These are phyloP conservation scores for Sergeia podlipaevii DNA, from an alignment of 208 protist genomes.

Conservation along the genomic window DNA sequence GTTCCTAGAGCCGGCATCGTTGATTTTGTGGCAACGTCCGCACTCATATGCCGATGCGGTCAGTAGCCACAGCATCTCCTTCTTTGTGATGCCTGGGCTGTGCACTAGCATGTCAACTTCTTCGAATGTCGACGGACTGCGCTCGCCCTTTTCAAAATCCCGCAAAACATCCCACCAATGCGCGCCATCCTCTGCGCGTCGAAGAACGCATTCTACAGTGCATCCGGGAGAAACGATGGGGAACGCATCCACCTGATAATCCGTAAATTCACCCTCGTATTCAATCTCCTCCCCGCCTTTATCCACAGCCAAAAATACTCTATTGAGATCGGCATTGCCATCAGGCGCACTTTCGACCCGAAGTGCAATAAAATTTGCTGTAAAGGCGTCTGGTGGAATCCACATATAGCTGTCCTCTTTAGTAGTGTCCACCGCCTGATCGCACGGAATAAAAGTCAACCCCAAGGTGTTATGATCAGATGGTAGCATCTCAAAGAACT, in stretches of 20 bases:
- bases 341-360: conserved; percentile 23
- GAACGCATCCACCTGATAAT: conserved; percentile 49
- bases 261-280: conserved; percentile 69
- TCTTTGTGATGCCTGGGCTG: conserved; percentile 47
- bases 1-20: conserved; percentile 63
- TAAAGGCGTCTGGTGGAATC: conserved; percentile 47
- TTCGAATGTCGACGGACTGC: conserved; percentile 23
- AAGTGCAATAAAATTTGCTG: conserved; percentile 43
- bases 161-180: conserved; percentile 87
- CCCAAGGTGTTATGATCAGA: conserved; percentile 54
- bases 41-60: conserved; percentile 61
- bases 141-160: conserved; percentile 21
- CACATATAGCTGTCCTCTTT: conserved; percentile 36
- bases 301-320: conserved; percentile 33
- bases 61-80: conserved; percentile 77
- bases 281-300: conserved; percentile 25
- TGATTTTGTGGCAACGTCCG: conserved; percentile 67
- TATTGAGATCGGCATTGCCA: conserved; percentile 29
- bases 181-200: conserved; percentile 56
- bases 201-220: conserved; percentile 64
- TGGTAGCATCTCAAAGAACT: conserved; percentile 26
- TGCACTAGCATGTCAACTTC: conserved; percentile 68
- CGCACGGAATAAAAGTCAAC: conserved; percentile 50
- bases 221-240: conserved; percentile 32
- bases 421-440: conserved; percentile 9